Evolutionary conservation across 2,329 filamentous ascomycete genomes (phyloP).

Genomic region (Neonectria neomacrospora): DNA sequence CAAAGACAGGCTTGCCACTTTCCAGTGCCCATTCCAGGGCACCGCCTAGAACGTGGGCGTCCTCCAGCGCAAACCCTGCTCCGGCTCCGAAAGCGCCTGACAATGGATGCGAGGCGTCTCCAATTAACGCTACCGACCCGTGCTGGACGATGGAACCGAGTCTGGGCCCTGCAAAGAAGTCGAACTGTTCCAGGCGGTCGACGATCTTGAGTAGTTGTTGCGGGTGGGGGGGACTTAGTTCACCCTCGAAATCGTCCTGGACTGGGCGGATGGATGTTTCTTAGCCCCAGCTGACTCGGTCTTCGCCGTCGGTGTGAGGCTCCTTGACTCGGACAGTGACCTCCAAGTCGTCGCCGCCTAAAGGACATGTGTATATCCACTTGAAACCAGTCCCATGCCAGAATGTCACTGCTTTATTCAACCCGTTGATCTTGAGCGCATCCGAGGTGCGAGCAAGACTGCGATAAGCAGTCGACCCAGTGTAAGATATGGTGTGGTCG

Average conservation of each 20-base stretch:
- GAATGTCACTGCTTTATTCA: conserved; percentile 37
- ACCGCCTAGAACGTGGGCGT: not conserved
- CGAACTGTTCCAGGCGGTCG: not conserved
- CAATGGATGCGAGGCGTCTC: conserved; percentile 28
- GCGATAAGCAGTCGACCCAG: conserved; percentile 1
- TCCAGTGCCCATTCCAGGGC: not conserved
- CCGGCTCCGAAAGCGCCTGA: conserved; percentile 4
- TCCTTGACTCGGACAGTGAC: conserved; percentile 15
- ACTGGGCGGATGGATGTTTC: not conserved
- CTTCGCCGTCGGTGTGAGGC: not conserved
- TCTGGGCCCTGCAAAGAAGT: not conserved
- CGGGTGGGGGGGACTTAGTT: not conserved
- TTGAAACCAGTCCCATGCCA: conserved; percentile 44
- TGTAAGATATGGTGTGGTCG: conserved; percentile 50
- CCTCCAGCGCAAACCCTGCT: conserved; percentile 5
- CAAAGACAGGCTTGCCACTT: not conserved
- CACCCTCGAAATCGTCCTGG: not conserved
- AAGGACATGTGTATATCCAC: conserved; percentile 46
- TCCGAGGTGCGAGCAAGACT: not conserved
- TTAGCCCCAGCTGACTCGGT: not conserved
- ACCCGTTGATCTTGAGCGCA: not conserved
- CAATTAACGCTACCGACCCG: not conserved
- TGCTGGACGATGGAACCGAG: not conserved
- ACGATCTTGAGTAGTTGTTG: not conserved
- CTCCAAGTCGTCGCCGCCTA: conserved; percentile 45